Base-by-base conservation (phyloP, 306 rosid genomes). In the Vigna angularis region DNA sequence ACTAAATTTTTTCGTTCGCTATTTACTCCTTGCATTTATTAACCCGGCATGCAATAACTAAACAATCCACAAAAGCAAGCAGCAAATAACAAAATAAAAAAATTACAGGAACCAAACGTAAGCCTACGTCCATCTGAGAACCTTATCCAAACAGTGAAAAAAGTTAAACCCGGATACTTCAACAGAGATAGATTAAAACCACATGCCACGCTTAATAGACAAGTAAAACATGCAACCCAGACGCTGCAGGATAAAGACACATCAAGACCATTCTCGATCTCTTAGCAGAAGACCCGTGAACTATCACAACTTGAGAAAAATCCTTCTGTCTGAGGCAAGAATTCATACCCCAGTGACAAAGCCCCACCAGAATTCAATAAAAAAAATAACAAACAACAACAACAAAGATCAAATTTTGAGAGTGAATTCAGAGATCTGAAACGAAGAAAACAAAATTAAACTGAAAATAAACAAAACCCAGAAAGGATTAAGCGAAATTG, bases 401-500 rank as follows among this genome's bases (percentile, higher is more conserved):
- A 20, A 18, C 3, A 52, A 26, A 56, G 4, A 2, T 28, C 32
- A 47, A 67, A 68, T 47, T 51, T 74, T 20, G 17, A 15, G n/a
- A 20, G 2, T 26, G 7, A 26, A 34, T 66, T 70, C 50, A 63
- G 72, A 70, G 75, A 81, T 81, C 77, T 73, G 30, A 63, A 48
- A 72, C 16, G 9, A 52, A 49, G 38, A 8, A 34, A 59, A 69
- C 49, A 69, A 40, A 77, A 82, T 72, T 45, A 26, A 63, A 70
- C 47, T 28, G 20, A 28, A 57, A 71, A 28, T 30, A 40, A 14
- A 53, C 36, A 59, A 38, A 79, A 72, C 36, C 59, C 66, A 72
- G 20, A 59, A 42, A 77, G 4, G 8, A 70, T 48, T 9, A 34
- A 14, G 3, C 3, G 17, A 48, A 78, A 65, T 61, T 34, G 9